Conservation (phyloP, 805 yeast species). For the Sugiyamaella mastotermitis region DNA sequence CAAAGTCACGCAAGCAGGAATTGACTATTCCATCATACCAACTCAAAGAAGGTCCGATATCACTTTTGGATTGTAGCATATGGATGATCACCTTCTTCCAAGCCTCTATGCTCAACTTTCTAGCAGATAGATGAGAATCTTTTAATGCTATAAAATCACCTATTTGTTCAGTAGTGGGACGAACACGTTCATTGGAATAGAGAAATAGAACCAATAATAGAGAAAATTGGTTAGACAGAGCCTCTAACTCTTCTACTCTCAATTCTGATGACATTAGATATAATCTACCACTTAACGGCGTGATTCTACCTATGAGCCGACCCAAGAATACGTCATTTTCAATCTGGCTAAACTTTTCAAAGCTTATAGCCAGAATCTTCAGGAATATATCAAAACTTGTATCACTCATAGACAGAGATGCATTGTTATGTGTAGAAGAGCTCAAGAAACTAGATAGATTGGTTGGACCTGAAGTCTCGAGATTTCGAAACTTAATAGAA, state of each 20-base stretch:
- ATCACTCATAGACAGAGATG: background rate
- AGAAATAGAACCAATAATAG: conserved; percentile 2
- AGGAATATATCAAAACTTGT: conserved; percentile 2
- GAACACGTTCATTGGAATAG: background rate
- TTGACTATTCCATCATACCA: conserved; percentile 4
- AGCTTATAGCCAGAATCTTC: conserved; percentile 1
- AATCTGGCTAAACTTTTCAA: background rate
- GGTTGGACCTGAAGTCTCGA: background rate
- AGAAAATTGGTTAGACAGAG: conserved; percentile 5
- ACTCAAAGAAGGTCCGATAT: background rate
- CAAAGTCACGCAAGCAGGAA: too few relatives aligned
- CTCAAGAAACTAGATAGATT: background rate
- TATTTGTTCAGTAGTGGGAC: conserved; percentile 4
- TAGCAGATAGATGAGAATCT: conserved; percentile 4
- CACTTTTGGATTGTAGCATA: background rate
- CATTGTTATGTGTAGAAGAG: too few relatives aligned
- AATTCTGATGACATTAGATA: conserved; percentile 6
- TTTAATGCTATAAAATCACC: background rate
- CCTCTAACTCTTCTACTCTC: conserved; percentile 3
- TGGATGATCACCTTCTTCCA: conserved; percentile 2
- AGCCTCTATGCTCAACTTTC: conserved; percentile 1
- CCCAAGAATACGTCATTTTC: too few relatives aligned
- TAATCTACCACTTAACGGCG: conserved; percentile 1
- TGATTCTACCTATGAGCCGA: conserved; percentile 1
- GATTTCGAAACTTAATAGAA: background rate